Conservation (phyloP, 164 flowering plant genomes). For the Stephania cephalantha region DNA sequence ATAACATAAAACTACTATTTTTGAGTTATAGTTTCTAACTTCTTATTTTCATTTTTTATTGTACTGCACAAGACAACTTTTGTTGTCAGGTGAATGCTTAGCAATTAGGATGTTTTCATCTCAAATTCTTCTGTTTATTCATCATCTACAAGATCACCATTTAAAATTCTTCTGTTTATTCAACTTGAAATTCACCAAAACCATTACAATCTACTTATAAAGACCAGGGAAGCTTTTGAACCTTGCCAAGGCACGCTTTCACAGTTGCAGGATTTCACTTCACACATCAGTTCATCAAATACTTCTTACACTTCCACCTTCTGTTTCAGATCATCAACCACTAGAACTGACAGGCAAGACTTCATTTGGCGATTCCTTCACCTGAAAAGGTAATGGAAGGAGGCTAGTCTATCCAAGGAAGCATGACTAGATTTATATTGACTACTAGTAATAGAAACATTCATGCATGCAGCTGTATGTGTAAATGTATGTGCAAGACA, state of each 20-base stretch:
- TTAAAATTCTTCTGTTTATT: constrained; percentile 3
- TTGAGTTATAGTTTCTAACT: too few species aligned
- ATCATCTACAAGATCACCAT: constrained; percentile 4
- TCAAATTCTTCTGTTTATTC: too few species aligned
- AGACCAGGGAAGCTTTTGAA: background rate
- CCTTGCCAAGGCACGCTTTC: background rate
- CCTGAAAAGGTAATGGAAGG: background rate
- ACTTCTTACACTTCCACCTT: background rate
- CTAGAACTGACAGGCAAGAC: background rate
- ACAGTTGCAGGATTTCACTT: background rate
- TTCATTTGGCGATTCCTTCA: background rate
- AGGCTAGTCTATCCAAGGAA: background rate
- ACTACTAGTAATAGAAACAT: background rate
- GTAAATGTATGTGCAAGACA: background rate
- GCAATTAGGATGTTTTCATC: too few species aligned
- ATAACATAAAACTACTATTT: too few species aligned
- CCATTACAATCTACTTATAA: background rate
- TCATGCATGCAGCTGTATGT: background rate
- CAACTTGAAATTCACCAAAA: constrained; percentile 1
- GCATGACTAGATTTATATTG: background rate
- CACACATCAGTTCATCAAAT: too few species aligned
- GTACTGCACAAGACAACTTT: too few species aligned
- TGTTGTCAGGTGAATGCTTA: too few species aligned
- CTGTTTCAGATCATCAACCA: constrained; percentile 1
- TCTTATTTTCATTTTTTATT: too few species aligned